These are phyloP conservation scores for Berberis thunbergii DNA, from an alignment of 164 flowering plant genomes.

Conservation along the genomic window DNA sequence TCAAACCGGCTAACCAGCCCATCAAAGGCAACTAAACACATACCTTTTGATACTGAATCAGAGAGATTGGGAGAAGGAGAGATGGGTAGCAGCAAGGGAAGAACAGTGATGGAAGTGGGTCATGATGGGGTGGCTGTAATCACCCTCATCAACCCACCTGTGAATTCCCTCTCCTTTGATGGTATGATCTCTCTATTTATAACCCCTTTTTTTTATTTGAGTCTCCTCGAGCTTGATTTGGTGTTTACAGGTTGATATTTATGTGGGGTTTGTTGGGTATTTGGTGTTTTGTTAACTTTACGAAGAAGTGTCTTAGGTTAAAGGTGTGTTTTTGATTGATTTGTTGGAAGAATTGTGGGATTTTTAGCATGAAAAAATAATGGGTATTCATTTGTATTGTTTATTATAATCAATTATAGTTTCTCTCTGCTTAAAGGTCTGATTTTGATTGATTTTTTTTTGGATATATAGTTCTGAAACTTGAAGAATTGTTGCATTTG, in stretches of 20 bases:
- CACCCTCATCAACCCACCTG: slow-evolving; percentile 70
- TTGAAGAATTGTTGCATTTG: background rate
- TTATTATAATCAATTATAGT: too few relatives aligned
- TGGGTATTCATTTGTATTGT: too few relatives aligned
- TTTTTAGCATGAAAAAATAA: too few relatives aligned
- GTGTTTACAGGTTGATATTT: too few relatives aligned
- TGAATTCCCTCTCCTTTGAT: slow-evolving; percentile 62
- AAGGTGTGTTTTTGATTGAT: too few relatives aligned
- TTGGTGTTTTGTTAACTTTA: too few relatives aligned
- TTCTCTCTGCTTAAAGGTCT: too few relatives aligned
- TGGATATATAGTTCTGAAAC: background rate
- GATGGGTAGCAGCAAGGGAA: slow-evolving; percentile 12
- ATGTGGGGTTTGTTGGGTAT: too few relatives aligned
- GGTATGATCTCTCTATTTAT: slow-evolving; percentile 22
- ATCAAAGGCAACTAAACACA: background rate
- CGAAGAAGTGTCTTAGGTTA: too few relatives aligned
- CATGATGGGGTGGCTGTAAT: slow-evolving; percentile 67
- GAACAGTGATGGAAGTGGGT: slow-evolving; percentile 30
- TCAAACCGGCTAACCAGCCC: background rate
- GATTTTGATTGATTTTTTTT: too few relatives aligned
- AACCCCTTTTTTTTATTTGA: background rate
- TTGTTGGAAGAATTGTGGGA: too few relatives aligned
- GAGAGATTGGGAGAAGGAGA: slow-evolving; percentile 4
- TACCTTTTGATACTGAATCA: background rate
- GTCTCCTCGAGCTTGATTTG: too few relatives aligned